Base-by-base conservation (phyloP, 371 early-diverging fungal species). In the Mortierella sp. region DNA sequence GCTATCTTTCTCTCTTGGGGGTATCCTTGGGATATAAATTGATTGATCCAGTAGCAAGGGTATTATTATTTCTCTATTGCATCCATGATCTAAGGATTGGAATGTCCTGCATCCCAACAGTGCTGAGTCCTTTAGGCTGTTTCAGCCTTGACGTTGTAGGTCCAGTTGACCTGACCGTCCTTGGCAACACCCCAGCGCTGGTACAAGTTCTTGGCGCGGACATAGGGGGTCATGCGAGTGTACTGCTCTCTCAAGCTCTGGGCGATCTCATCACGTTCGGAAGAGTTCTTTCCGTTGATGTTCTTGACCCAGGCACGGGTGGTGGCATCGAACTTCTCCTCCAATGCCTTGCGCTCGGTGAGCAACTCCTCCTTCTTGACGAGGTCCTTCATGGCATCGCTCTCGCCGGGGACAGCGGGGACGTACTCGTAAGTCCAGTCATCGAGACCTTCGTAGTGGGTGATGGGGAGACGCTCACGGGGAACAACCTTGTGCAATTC, bases 401-500 rank as follows among this genome's bases (percentile, higher is more conserved):
- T 68, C 75, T 79, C 80, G 53, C 67, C 75, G 0, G 66, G 60
- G 51, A 42, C 56, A 19, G 56, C 70, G 26, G 80, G 68, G 61
- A 70, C 80, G 43, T 74, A 79, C 45, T 73, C 43, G 80, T 79
- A 79, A 43, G 35, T 74, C 74, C 74, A 79, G 67, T 79, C 80
- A 67, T 79, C 80, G 31, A 79, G 68, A 42, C 80, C 80, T 0
- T 74, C 80, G 61, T 79, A 79, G 71, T 79, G 80, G n/a, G 31
- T 53, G 61, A 79, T 79, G 75, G 80, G 71, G 28, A 79, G 70
- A 22, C 80, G 80, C 12, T 79, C 80, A n/a, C 74, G 74, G 29
- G 80, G 80, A 31, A 79, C 59, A 61, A 79, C 80, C 71, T 79
- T 79, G 67, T 79, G 80, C 42, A 97, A 78, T 34, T 86, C 86